A percentile compares a stretch with the other conserved stretches of the same genome.
Evolutionary conservation across 2,329 filamentous ascomycete species (phyloP).

Genomic region (Ophiostoma montium): DNA sequence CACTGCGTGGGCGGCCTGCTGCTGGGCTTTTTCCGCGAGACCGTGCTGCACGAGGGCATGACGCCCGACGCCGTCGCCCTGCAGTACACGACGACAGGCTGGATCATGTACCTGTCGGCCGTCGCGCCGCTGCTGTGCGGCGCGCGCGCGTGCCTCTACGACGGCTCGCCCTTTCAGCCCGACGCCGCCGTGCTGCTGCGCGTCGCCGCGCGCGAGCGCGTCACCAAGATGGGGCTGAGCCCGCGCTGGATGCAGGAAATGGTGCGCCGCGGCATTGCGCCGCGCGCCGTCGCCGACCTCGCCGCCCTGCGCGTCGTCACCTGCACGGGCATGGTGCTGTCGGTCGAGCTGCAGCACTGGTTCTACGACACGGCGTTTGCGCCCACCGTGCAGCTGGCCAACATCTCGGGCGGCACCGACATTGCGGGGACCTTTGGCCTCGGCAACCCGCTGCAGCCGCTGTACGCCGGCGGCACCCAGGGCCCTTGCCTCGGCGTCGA

Average conservation of each 20-base stretch:
- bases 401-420: conserved; percentile 68
- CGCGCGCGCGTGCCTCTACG: conserved; percentile 55
- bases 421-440: conserved; percentile 48
- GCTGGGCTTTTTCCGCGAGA: conserved; percentile 44
- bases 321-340: conserved; percentile 70
- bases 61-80: conserved; percentile 28
- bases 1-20: conserved; percentile 57
- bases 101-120: conserved; percentile 73
- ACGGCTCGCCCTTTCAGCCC: conserved; percentile 68
- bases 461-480: conserved; percentile 43
- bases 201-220: conserved; percentile 46
- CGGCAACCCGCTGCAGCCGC: conserved; percentile 54
- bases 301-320: conserved; percentile 46
- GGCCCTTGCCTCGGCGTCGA: conserved; percentile 34
- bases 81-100: conserved; percentile 56
- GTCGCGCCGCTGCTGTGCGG: conserved; percentile 47
- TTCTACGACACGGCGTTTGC: conserved; percentile 61
- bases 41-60: conserved; percentile 31
- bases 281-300: conserved; percentile 49
- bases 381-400: conserved; percentile 48
- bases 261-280: conserved; percentile 46
- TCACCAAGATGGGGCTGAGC: conserved; percentile 61
- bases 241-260: conserved; percentile 66
- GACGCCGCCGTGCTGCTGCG: conserved; percentile 48
- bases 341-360: conserved; percentile 68